Conservation (phyloP, 2,329 filamentous ascomycete genomes). For the Fusarium xylarioides region DNA sequence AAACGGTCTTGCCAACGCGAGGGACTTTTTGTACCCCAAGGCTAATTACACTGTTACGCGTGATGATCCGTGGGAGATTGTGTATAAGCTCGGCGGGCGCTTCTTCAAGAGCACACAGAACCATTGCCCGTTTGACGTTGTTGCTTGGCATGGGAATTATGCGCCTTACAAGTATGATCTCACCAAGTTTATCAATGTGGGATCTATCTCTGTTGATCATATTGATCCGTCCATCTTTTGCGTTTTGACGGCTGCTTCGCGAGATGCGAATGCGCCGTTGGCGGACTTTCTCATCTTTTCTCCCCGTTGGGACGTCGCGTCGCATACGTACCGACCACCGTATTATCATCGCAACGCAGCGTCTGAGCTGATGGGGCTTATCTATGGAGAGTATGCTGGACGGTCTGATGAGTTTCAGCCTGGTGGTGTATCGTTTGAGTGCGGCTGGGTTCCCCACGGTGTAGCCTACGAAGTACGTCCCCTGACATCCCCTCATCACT, state of each 20-base stretch:
- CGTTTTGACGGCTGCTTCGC: conserved; percentile 68
- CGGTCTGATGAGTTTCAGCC: conserved; percentile 31
- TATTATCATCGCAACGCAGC: conserved; percentile 72
- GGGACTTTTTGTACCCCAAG: conserved; percentile 71
- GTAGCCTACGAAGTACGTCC: conserved; percentile 28
- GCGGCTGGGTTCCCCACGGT: conserved; percentile 30
- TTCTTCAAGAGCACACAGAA: conserved; percentile 69
- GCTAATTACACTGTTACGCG: conserved; percentile 65
- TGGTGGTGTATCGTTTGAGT: conserved; percentile 30
- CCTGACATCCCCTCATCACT: accelerated
- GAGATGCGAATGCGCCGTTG: conserved; percentile 61
- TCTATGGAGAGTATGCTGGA: conserved; percentile 50
- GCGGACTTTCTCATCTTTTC: conserved; percentile 75
- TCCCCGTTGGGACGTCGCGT: conserved; percentile 70
- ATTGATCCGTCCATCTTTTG: conserved; percentile 73
- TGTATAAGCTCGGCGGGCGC: conserved; percentile 69
- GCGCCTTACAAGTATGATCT: conserved; percentile 67
- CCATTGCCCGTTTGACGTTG: conserved; percentile 76
- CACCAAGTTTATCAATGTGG: conserved; percentile 66
- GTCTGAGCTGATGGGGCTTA: conserved; percentile 65
- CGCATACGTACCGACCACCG: conserved; percentile 70
- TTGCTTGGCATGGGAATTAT: conserved; percentile 77
- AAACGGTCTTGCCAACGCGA: conserved; percentile 70
- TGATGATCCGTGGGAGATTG: conserved; percentile 63
- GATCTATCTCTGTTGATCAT: conserved; percentile 58